phyloP scores from a whole-genome alignment of 208 protist genomes.

The Leishmania arabica region DNA sequence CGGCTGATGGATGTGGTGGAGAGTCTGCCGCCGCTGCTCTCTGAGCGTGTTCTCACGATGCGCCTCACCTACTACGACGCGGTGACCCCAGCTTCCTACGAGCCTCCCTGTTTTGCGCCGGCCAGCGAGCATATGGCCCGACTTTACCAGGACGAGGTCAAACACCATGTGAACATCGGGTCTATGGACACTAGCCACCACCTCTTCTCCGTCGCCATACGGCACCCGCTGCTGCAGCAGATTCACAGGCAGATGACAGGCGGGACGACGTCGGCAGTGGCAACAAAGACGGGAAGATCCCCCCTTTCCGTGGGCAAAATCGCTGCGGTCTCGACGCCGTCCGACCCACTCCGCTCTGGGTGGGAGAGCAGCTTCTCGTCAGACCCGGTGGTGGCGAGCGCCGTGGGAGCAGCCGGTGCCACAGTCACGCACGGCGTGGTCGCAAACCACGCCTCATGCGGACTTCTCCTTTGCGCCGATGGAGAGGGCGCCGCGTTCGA shows the following conservation, averaged over 20 bases:
- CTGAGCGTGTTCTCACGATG: constrained; percentile 74
- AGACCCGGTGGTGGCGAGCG: neutral
- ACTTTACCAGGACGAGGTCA: constrained; percentile 59
- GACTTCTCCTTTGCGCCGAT: neutral
- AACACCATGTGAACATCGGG: constrained; percentile 49
- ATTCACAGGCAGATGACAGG: constrained; percentile 23
- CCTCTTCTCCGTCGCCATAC: constrained; percentile 60
- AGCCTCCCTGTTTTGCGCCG: constrained; percentile 74
- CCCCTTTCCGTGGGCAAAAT: neutral
- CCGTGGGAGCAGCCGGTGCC: neutral
- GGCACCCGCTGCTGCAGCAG: constrained; percentile 58
- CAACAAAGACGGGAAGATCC: too few relatives aligned
- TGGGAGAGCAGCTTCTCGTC: constrained; percentile 24
- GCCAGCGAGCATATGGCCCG: constrained; percentile 56
- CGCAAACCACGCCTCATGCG: neutral
- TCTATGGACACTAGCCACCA: constrained; percentile 76
- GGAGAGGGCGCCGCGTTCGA: neutral
- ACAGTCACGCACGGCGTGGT: neutral
- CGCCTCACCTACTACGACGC: constrained; percentile 80
- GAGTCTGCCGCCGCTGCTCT: constrained; percentile 64
- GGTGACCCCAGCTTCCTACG: constrained; percentile 61
- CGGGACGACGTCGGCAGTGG: neutral
- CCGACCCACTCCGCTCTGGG: constrained; percentile 15
- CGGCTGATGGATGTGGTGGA: constrained; percentile 68
- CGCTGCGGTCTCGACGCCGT: neutral